These are phyloP conservation scores for Cladosporium sphaerospermum DNA, from an alignment of 2,329 filamentous ascomycete species.

Conservation along the genomic window DNA sequence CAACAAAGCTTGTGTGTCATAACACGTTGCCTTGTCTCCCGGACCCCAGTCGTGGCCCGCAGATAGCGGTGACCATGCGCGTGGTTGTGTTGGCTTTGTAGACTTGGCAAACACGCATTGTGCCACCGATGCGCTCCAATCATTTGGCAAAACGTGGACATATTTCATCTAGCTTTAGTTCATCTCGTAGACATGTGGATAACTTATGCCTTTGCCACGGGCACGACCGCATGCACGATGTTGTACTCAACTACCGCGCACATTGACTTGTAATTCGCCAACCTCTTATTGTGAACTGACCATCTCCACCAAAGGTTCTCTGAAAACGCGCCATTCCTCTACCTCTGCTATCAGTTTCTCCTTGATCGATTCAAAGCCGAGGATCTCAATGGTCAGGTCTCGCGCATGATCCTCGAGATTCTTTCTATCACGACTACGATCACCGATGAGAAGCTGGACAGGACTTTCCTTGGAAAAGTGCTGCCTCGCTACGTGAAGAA, in stretches of 20 bases:
- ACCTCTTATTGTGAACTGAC: conserved; percentile 2
- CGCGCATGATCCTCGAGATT: conserved; percentile 44
- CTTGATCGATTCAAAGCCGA: conserved; percentile 42
- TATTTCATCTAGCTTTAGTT: too few relatives aligned
- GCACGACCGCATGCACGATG: not conserved
- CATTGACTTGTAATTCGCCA: not conserved
- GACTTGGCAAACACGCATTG: too few relatives aligned
- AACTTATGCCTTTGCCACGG: not conserved
- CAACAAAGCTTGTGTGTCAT: too few relatives aligned
- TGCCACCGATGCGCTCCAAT: too few relatives aligned
- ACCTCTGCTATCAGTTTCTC: conserved; percentile 44
- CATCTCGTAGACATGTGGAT: too few relatives aligned
- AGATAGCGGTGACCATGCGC: too few relatives aligned
- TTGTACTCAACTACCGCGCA: not conserved
- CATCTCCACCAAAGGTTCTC: conserved; percentile 16
- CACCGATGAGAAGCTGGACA: conserved; percentile 53
- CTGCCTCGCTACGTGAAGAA: conserved; percentile 58
- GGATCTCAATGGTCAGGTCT: conserved; percentile 38
- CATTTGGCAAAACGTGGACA: too few relatives aligned
- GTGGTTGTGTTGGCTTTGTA: too few relatives aligned
- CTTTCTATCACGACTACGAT: conserved; percentile 58
- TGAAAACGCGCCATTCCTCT: conserved; percentile 35
- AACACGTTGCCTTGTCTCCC: too few relatives aligned
- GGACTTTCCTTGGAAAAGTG: conserved; percentile 60
- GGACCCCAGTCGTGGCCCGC: too few relatives aligned